These are phyloP conservation scores for Astrothelium subdiscretum DNA, from an alignment of 495 filamentous ascomycete genomes.

Conservation along the genomic window DNA sequence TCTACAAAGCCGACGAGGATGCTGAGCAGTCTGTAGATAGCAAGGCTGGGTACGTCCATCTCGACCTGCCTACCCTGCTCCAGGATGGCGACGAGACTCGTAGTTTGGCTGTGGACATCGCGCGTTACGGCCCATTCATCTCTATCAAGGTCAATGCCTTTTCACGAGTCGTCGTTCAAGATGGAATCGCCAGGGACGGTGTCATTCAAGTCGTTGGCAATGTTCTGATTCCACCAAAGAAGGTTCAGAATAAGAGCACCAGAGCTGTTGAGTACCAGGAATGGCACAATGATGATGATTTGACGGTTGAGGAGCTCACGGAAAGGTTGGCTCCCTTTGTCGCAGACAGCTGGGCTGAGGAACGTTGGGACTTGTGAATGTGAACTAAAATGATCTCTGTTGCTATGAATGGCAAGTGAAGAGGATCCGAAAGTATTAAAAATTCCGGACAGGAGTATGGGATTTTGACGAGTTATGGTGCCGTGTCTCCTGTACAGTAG, in stretches of 20 bases:
- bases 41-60: constrained; percentile 35
- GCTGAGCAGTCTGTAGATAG: constrained; percentile 9
- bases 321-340: constrained; percentile 41
- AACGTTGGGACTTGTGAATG: neutral
- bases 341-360: constrained; percentile 13
- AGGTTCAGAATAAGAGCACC: constrained; percentile 23
- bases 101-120: constrained; percentile 53
- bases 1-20: constrained; percentile 38
- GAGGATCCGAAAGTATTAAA: no score
- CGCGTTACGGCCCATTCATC: constrained; percentile 47
- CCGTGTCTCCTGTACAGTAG: no score
- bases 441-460: no score
- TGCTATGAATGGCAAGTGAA: no score
- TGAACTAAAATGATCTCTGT: neutral
- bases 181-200: constrained; percentile 61
- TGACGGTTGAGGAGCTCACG: constrained; percentile 54
- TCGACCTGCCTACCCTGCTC: constrained; percentile 58
- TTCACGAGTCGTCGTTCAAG: constrained; percentile 44
- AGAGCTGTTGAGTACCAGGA: constrained; percentile 7
- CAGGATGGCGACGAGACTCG: constrained; percentile 30
- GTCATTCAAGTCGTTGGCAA: constrained; percentile 60
- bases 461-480: no score
- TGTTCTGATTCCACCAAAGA: constrained; percentile 65
- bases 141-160: constrained; percentile 62
- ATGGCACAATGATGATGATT: constrained; percentile 35